Percentiles rank a stretch among this genome's conserved stretches.
These are phyloP conservation scores for Talaromyces ruber DNA, from an alignment of 495 filamentous ascomycete genomes.

Conservation along the genomic window DNA sequence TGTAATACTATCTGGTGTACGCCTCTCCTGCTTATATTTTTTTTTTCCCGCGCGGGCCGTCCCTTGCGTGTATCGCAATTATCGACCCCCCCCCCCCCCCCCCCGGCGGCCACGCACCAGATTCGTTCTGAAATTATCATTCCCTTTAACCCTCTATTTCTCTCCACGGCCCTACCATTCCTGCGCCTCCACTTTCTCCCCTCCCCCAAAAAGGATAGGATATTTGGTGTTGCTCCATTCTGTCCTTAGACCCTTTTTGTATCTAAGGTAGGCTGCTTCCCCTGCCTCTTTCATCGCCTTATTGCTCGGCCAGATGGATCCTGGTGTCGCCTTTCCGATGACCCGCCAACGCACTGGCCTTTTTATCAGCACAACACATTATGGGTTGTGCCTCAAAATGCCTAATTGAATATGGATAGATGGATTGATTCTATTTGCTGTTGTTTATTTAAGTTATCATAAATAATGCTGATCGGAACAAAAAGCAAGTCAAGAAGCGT, in stretches of 20 bases:
- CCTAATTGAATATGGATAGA: not conserved
- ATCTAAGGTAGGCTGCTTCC: slow-evolving; percentile 3
- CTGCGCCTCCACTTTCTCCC: slow-evolving; percentile 11
- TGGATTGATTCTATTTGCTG: not conserved
- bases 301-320: not conserved
- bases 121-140: not conserved
- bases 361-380: not conserved
- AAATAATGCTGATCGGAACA: not conserved
- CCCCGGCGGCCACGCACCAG: not conserved
- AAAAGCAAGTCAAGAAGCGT: slow-evolving; percentile 8
- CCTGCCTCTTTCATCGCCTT: not conserved
- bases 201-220: slow-evolving; percentile 1
- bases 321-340: not conserved
- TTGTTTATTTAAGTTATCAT: not conserved
- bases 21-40: not conserved
- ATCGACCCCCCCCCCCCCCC: not conserved
- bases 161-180: slow-evolving; percentile 5
- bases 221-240: slow-evolving; percentile 1
- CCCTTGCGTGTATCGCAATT: not conserved
- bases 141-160: not conserved
- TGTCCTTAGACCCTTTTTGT: not conserved
- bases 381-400: not conserved
- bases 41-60: not conserved
- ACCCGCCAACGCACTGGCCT: slow-evolving; percentile 3
- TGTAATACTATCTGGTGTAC: not conserved